phyloP scores from a whole-genome alignment of 257 asterid species.

The Capsicum baccatum region DNA sequence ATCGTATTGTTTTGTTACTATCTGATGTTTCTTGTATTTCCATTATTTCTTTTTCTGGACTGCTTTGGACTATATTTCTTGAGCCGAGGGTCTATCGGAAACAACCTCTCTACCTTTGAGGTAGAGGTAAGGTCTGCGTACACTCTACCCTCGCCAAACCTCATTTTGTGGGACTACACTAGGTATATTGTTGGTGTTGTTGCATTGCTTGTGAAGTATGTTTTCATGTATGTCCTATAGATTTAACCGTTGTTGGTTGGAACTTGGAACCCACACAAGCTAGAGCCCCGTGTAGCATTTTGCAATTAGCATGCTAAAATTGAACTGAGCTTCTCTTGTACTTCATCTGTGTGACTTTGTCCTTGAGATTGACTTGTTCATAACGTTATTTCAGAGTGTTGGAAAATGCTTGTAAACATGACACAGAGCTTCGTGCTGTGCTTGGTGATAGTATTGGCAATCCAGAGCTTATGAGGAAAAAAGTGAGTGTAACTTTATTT shows the following conservation, averaged over 20 bases:
- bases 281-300: neutral
- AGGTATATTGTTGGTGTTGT: too few relatives aligned
- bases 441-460: conserved; percentile 92
- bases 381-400: conserved; percentile 59
- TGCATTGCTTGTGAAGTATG: neutral
- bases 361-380: neutral
- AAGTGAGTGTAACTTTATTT: conserved; percentile 42
- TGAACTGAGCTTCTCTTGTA: conserved; percentile 22
- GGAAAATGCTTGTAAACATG: conserved; percentile 90
- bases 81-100: too few relatives aligned
- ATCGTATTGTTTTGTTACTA: too few relatives aligned
- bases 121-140: too few relatives aligned
- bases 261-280: neutral
- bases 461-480: conserved; percentile 91
- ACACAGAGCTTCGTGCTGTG: conserved; percentile 87
- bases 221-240: neutral
- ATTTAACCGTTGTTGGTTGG: neutral
- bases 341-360: neutral
- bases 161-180: too few relatives aligned
- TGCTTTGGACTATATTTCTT: too few relatives aligned
- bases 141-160: too few relatives aligned
- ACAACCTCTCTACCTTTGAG: too few relatives aligned
- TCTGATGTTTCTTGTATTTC: too few relatives aligned
- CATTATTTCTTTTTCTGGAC: too few relatives aligned
- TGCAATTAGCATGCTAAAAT: neutral